Base-by-base conservation (phyloP, 441 rosid genomes). In the Populus tomentosa region DNA sequence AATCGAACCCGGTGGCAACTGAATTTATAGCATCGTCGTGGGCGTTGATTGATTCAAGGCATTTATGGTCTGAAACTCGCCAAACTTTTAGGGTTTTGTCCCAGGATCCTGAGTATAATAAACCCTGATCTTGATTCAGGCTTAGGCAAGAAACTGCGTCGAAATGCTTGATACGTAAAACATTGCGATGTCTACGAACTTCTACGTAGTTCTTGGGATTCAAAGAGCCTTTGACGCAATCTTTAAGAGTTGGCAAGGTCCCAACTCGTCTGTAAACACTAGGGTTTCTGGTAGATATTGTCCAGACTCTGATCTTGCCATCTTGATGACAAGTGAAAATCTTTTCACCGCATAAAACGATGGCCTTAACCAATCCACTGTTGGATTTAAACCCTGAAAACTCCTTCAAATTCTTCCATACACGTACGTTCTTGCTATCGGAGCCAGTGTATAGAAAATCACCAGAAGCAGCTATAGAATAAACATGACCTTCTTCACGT, bases 261-360 rank as follows among this genome's bases (percentile, higher is more conserved):
- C 96, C 97, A 0, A 88, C 71, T n/a, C 97, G 88, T 72, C 88
- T 89, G 69, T 87, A 84, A 33, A 74, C 14, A 72, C 81, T 82
- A 0, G 89, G 75, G 13, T 83, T 88, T 74, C 84, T 90, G 2
- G 85, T 10, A 0, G 97, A 87, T 64, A 70, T 76, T 80, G 84
- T 92, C 99, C 99, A 95, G 0, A 92, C 89, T 26, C 99, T 86
- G 50, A 93, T 93, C 82, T 92, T 95, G 7, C 99, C 99, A 68
- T 95, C 99, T 80, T 91, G 99, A 78, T 93, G 99, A 10, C 97
- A 96, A 0, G 94, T 82, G 80, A 95, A 95, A 59, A 95, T 93
- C 82, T 82, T 89, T 56, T 88, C 92, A 8, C 88, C 87, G 14
- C 90, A 81, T 32, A 95, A 77, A 32, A 95, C 89, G 36, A 94